These are phyloP conservation scores for Mycena olivaceomarginata DNA, from an alignment of 768 basidiomycete genomes.

Conservation along the genomic window DNA sequence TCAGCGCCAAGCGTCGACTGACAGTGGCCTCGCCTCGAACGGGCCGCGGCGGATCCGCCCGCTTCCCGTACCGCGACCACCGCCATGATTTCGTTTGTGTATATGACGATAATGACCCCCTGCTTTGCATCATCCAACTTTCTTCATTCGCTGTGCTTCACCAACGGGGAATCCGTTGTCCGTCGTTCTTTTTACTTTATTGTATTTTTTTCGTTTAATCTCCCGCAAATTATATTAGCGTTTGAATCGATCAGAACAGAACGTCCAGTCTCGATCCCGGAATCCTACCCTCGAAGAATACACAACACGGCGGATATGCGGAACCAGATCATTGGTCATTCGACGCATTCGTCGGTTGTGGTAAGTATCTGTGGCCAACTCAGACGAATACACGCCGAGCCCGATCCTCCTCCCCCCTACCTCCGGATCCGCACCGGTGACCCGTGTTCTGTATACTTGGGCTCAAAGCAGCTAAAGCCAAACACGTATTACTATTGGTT, in stretches of 20 bases:
- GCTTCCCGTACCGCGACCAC: constrained; percentile 27
- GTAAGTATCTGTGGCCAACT: no score
- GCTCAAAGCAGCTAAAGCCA: no score
- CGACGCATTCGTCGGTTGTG: no score
- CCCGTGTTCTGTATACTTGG: no score
- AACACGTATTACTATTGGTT: no score
- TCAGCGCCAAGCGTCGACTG: background rate
- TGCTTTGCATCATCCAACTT: background rate
- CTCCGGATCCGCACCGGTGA: no score
- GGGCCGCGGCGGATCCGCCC: constrained; percentile 21
- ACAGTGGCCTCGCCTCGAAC: background rate
- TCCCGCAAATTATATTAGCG: background rate
- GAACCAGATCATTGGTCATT: no score
- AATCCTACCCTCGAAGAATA: background rate
- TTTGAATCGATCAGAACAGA: background rate
- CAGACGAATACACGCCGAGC: no score
- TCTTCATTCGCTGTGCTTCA: background rate
- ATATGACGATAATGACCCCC: background rate
- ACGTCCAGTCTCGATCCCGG: no score
- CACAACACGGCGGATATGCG: background rate
- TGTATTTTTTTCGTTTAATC: background rate
- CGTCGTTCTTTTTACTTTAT: background rate
- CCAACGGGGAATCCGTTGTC: background rate
- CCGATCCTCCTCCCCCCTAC: no score
- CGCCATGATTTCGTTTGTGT: background rate